Base-by-base conservation (phyloP, 2,329 filamentous ascomycete species). In the Trichoderma endophyticum region DNA sequence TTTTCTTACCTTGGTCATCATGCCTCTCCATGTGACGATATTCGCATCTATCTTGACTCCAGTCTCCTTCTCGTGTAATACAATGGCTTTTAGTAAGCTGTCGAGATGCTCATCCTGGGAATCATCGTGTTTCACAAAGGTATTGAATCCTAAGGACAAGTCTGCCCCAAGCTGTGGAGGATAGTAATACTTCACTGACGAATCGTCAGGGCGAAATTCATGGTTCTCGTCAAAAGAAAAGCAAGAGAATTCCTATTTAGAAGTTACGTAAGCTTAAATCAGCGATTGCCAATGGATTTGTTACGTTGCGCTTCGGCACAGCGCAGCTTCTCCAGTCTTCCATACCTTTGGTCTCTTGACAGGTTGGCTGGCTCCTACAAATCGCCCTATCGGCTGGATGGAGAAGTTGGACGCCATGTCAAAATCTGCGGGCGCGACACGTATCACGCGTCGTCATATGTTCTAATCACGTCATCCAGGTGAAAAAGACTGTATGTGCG, bases 191-290 rank as follows among this genome's bases (percentile, higher is more conserved):
- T 90, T 90, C 75, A 99, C 80, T 1, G 93, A 95, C 3, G 92
- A 92, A 73, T 92, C 92, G 74, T 93, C 94, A 4, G 92, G 88
- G 63, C 86, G 90, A 77, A 94, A 94, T 69, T 89, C 82, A 79
- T 95, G 96, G 32, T 94, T 85, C 59, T 94, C 89, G 80, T 98
- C 93, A 82, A 96, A 98, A 9, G 95, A 98, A 83, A 98, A 99
- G 82, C 88, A 94, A 4, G 95, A 89, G 75, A 99, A 93, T 84
- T 99, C 96, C 91, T 95, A 48, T 36, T 28, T 9, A 11, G 2
- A 3, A 12, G 1, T 3, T 12, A 4, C 9, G 56, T 36, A 15
- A 61, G 56, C 28, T 14, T 34, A 15, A 28, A 1, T 39, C 26
- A 2, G 34, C 4, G n/a, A 21, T 4, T n/a, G 5, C 24, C 3